A percentile compares a stretch with the other conserved stretches of the same genome.
These are phyloP conservation scores for Lepraria neglecta DNA, from an alignment of 495 filamentous ascomycete genomes.

Conservation along the genomic window DNA sequence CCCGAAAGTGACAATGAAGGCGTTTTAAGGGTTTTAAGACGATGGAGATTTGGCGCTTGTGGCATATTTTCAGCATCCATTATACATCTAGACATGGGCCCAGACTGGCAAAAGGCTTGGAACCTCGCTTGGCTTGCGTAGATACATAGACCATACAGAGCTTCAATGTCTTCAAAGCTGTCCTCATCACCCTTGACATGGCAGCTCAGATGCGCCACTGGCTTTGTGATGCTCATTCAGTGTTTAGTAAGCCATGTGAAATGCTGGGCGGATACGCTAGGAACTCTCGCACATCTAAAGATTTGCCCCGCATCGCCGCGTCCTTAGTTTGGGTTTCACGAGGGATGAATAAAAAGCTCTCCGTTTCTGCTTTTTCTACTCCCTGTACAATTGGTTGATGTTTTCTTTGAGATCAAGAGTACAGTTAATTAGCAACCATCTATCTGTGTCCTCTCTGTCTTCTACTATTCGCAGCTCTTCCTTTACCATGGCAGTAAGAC, in stretches of 20 bases:
- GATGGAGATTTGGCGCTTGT: not conserved
- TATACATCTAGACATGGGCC: not conserved
- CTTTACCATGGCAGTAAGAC: constrained; percentile 16
- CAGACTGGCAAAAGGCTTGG: not conserved
- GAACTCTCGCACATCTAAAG: not conserved
- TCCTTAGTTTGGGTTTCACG: not conserved
- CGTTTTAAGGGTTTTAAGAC: constrained; percentile 3
- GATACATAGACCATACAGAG: constrained; percentile 2
- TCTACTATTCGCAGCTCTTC: not conserved
- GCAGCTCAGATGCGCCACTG: not conserved
- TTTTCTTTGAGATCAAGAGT: not conserved
- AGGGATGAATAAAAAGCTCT: not conserved
- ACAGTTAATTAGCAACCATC: not conserved
- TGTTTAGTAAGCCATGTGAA: not conserved
- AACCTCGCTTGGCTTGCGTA: not conserved
- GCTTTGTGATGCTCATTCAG: constrained; percentile 11
- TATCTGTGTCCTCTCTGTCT: not conserved
- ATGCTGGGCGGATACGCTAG: not conserved
- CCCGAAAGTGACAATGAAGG: not conserved
- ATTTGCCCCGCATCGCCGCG: not conserved
- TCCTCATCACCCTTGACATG: too few relatives aligned
- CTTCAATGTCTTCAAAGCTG: not conserved
- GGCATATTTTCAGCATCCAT: not conserved
- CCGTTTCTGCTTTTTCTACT: not conserved
- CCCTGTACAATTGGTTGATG: not conserved